Evolutionary conservation across 106 monocot species (phyloP), one percentile per base, ranked within the genome.

Genomic region (Dioscorea dumetorum): DNA sequence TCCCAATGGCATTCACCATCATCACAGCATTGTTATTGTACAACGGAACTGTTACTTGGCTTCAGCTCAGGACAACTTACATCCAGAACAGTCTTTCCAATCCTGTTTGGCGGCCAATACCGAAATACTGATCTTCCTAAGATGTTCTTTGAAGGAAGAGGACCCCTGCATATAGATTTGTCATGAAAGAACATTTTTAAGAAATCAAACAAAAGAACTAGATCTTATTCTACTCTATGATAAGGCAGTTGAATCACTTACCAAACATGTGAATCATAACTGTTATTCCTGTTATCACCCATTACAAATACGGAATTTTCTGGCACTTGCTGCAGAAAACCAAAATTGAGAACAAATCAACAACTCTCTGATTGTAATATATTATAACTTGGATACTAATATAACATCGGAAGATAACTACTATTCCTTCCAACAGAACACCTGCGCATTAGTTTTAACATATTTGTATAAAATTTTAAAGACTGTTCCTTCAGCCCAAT

Each of bases 281-380:
- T 99, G 67, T 99, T 99, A 79, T 99, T 99, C 60, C 97, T 87
- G 63, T 99, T 99, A 60, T 99, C 97, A 20, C 97, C 92, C 97
- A 99, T 99, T 62, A 99, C 97, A 64, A 99, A 92, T 3, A 99
- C 90, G 3, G 72, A 82, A 53, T 81, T 82, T 64, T 99, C 71
- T 2, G 97, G 92, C 18, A 99, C 89, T 72, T 78, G 64, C 95
- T 95, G 83, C 63, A 76, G 49, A 2, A 15, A 31, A 49, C 51
- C 17, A 21, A 19, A 74, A 51, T 6, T 8, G 41, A 41, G 41
- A 41, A 51, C 56, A 18, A 24, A 18, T 57, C n/a, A 4, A 24
- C 64, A 18, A 28, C 28, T 28, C 3, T 28, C 2, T 28, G 28
- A 28, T 28, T 28, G 28, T 28, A 3, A 28, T 28, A 28, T 28